These are phyloP conservation scores for Xerophyta viscosa DNA, from an alignment of 106 monocot species.

Conservation along the genomic window DNA sequence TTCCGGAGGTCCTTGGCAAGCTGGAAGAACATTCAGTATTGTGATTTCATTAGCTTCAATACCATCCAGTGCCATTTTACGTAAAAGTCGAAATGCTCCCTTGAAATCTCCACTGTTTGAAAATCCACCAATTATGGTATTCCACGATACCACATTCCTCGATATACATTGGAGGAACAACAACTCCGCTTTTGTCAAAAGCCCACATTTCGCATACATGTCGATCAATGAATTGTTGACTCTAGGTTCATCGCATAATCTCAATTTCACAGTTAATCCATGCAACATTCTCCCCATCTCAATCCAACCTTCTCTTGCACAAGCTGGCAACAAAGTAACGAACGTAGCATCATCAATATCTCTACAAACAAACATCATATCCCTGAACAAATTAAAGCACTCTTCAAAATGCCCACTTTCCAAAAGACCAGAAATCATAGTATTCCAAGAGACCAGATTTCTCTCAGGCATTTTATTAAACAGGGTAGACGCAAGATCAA, in stretches of 20 bases:
- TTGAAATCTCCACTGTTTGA: constrained; percentile 42
- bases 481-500: constrained; percentile 24
- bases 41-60: constrained; percentile 45
- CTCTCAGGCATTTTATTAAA: constrained; percentile 39
- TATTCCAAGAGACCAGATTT: constrained; percentile 55
- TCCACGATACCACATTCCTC: constrained; percentile 63
- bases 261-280: constrained; percentile 41
- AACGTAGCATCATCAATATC: constrained; percentile 35
- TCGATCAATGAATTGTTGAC: constrained; percentile 54
- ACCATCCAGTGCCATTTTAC: constrained; percentile 22
- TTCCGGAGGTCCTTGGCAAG: constrained; percentile 21
- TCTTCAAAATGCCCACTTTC: constrained; percentile 25
- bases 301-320: constrained; percentile 35
- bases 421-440: constrained; percentile 18
- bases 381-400: constrained; percentile 24
- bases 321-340: constrained; percentile 47
- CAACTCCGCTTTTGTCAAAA: constrained; percentile 22
- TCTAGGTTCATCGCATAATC: constrained; percentile 18
- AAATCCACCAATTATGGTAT: constrained; percentile 53
- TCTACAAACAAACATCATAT: constrained; percentile 15
- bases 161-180: constrained; percentile 17
- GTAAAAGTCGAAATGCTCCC: constrained; percentile 25
- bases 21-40: constrained; percentile 46
- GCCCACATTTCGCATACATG: constrained; percentile 53
- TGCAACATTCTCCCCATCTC: constrained; percentile 44